Base-by-base conservation (phyloP, 2,329 filamentous ascomycete genomes). In the Colletotrichum orchidophilum region DNA sequence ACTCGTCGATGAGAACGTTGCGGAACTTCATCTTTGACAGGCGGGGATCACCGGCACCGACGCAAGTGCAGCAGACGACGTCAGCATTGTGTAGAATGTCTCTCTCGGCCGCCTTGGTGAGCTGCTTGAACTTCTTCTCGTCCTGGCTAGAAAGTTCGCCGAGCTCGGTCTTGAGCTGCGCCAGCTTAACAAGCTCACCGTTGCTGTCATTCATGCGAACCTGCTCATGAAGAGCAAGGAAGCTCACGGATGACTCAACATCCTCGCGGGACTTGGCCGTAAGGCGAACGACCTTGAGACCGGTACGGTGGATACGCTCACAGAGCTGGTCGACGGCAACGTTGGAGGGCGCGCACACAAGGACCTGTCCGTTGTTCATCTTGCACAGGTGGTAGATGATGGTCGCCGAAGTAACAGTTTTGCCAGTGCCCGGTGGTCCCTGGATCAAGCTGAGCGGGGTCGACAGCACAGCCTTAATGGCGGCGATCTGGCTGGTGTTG, bases 211-310 rank as follows among this genome's bases (percentile, higher is more conserved):
- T 96, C 91, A 98, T 94, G 80, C 95, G 94, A 52, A 99, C 96
- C 83, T 99, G 96, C 83, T 98, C 94, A 76, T 99, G 96, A 61
- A 99, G 87, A 42, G 96, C 96, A 50, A 99, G 87, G 83, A 98
- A 98, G 76, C 94, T 94, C 75, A 99, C 96, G 4, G 95, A 95
- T n/a, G 96, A 98, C 81, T 99, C 96, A 11, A 99, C 96, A 85
- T 99, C 96, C 81, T 99, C 96, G 72, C 96, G 93, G 61, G 96
- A 99, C 83, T 99, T 99, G 72, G 96, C 96, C n/a, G 96, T 99
- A 70, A 99, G 91, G 78, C 96, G 95, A 53, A 98, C 96, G 64
- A 97, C 96, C 85, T 99, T 99, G 74, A 99, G 87, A 2, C 95
- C 95, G 39, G 96, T 99, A 68, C 92, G 90, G 82, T 98, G 96